Conservation (phyloP, 1,284 basidiomycete genomes). For the Sphaerobolus stellatus region DNA sequence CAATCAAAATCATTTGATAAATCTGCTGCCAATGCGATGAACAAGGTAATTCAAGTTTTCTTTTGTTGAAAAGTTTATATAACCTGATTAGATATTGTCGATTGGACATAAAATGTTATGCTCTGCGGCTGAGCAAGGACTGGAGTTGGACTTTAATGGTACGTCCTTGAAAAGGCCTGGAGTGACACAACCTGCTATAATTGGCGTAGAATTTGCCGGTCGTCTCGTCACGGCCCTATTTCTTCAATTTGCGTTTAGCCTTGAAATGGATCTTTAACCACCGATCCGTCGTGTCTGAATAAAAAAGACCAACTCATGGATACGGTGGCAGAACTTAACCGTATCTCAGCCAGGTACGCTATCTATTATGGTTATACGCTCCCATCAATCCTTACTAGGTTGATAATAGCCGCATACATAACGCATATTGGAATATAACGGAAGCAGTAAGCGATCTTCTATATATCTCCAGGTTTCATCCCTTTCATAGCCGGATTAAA, state of each 20-base stretch:
- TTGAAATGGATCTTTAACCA: slow-evolving; percentile 12
- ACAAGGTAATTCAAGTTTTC: too few relatives aligned
- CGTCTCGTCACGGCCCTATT: slow-evolving; percentile 20
- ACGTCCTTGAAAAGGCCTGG: too few relatives aligned
- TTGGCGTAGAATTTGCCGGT: slow-evolving; percentile 19
- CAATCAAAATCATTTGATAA: slow-evolving; percentile 17
- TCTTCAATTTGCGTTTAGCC: slow-evolving; percentile 17
- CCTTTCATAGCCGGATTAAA: neutral
- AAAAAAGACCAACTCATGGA: slow-evolving; percentile 12
- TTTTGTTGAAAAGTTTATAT: too few relatives aligned
- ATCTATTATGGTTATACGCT: neutral
- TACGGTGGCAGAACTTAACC: slow-evolving; percentile 12
- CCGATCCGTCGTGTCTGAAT: slow-evolving; percentile 16
- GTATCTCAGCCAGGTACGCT: slow-evolving; percentile 16
- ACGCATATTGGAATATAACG: slow-evolving; percentile 21
- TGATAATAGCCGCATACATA: slow-evolving; percentile 18
- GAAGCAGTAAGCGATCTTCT: slow-evolving; percentile 16
- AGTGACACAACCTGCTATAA: too few relatives aligned
- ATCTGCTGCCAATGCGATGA: slow-evolving; percentile 20
- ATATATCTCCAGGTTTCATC: neutral
- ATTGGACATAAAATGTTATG: slow-evolving; percentile 11
- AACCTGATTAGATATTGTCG: slow-evolving; percentile 16
- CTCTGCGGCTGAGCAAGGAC: slow-evolving; percentile 10
- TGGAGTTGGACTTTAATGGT: slow-evolving; percentile 21
- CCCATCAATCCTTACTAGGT: neutral